A percentile compares a stretch with the other conserved stretches of the same genome.
Conservation (phyloP, 345 rosid species). For the Mangifera indica region DNA sequence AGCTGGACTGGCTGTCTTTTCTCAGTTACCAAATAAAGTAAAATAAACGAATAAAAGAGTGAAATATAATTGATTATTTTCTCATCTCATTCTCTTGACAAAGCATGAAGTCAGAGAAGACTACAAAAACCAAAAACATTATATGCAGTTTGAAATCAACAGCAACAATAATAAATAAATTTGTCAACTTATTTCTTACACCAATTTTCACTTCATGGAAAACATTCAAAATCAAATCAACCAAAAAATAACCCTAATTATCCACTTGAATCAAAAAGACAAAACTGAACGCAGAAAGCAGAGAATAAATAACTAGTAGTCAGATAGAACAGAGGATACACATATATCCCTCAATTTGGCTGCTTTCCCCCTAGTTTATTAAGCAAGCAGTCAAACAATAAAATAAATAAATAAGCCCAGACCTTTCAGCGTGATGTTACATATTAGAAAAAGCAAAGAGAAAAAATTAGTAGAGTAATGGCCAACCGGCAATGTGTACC, state of each 20-base stretch:
- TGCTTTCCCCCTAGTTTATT: conserved; percentile 5
- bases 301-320: neutral
- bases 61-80: too few relatives aligned
- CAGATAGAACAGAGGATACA: neutral
- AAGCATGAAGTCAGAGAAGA: too few relatives aligned
- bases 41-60: too few relatives aligned
- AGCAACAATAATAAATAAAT: too few relatives aligned
- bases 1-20: too few relatives aligned
- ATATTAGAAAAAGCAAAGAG: neutral
- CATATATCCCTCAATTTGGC: neutral
- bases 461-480: neutral
- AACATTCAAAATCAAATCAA: neutral
- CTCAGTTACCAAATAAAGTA: too few relatives aligned
- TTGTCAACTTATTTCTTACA: neutral
- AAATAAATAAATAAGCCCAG: neutral
- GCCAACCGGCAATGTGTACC: neutral
- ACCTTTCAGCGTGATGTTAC: neutral
- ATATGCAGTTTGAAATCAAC: too few relatives aligned
- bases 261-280: neutral
- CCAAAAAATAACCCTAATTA: neutral
- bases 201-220: neutral
- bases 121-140: too few relatives aligned
- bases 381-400: neutral
- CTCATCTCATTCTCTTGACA: too few relatives aligned
- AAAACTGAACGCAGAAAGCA: neutral